These are phyloP conservation scores for Carex kokanica DNA, from an alignment of 176 grass and related monocot genomes.

Conservation along the genomic window DNA sequence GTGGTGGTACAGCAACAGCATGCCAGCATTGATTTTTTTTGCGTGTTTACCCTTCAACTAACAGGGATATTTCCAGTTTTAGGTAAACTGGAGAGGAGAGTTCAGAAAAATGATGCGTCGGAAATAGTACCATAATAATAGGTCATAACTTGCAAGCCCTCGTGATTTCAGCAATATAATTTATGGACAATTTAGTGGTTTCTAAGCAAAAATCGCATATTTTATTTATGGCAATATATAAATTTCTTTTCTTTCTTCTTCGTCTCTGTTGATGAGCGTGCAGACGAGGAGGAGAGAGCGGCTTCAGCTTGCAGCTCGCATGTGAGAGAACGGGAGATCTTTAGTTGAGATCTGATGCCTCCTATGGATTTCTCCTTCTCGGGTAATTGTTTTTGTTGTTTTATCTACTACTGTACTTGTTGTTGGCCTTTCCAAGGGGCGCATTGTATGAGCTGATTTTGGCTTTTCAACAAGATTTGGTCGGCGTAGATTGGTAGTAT, in stretches of 20 bases:
- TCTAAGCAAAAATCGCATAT: not conserved
- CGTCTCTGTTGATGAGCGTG: conserved; percentile 27
- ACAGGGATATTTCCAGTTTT: not conserved
- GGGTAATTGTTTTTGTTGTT: not conserved
- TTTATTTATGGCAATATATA: not conserved
- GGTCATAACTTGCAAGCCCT: not conserved
- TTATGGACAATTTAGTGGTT: not conserved
- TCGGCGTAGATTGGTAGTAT: not conserved
- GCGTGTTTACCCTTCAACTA: not conserved
- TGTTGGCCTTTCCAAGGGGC: not conserved
- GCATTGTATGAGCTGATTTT: conserved; percentile 9
- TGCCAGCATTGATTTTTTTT: not conserved
- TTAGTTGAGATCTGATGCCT: conserved; percentile 23
- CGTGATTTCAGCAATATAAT: not conserved
- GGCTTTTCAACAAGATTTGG: not conserved
- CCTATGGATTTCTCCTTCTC: conserved; percentile 27
- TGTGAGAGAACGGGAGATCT: conserved; percentile 29
- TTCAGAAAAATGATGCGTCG: not conserved
- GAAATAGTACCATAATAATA: conserved; percentile 17
- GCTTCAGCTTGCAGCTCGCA: conserved; percentile 18
- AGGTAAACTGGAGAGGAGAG: not conserved
- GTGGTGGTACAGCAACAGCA: not conserved
- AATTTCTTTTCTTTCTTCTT: not conserved
- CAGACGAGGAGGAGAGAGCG: conserved; percentile 15
- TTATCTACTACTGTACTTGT: not conserved